These are phyloP conservation scores for Adansonia madagascariensis DNA, from an alignment of 441 rosid species.

Conservation along the genomic window DNA sequence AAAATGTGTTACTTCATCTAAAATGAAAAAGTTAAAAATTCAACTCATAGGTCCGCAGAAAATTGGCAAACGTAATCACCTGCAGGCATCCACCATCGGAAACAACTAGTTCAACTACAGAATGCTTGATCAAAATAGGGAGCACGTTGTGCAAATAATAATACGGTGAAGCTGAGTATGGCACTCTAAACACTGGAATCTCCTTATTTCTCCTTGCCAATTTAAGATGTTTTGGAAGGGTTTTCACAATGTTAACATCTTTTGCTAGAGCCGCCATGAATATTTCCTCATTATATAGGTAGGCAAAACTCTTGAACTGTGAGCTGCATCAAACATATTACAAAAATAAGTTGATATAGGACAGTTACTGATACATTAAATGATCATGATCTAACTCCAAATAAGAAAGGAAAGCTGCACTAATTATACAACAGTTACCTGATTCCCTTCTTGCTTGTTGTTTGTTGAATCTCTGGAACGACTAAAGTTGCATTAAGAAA, in stretches of 20 bases:
- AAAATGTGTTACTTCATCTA: conserved; percentile 28
- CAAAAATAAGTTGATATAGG: conserved; percentile 22
- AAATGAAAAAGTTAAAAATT: conserved; percentile 12
- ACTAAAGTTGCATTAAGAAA: conserved; percentile 94
- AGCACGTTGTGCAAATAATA: conserved; percentile 87
- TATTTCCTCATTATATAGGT: conserved; percentile 86
- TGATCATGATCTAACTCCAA: conserved; percentile 8
- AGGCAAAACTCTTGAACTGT: conserved; percentile 97
- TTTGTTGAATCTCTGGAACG: conserved; percentile 94
- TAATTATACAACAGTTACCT: conserved; percentile 47
- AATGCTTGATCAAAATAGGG: conserved; percentile 80
- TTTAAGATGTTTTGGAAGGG: conserved; percentile 90
- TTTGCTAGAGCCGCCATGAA: conserved; percentile 76
- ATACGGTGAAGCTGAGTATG: conserved; percentile 77
- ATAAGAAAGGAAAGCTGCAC: conserved; percentile 6
- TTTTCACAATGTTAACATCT: conserved; percentile 56
- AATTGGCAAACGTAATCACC: conserved; percentile 39
- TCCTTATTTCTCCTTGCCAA: conserved; percentile 81
- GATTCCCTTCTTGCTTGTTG: conserved; percentile 98
- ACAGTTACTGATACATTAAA: background rate
- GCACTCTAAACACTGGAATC: conserved; percentile 81
- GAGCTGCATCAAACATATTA: conserved; percentile 60
- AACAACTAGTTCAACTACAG: conserved; percentile 87
- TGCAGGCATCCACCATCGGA: conserved; percentile 92
- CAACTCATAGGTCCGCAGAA: background rate